These are phyloP conservation scores for Coemansia sp. DNA, from an alignment of 192 early-diverging fungal genomes.

Conservation along the genomic window DNA sequence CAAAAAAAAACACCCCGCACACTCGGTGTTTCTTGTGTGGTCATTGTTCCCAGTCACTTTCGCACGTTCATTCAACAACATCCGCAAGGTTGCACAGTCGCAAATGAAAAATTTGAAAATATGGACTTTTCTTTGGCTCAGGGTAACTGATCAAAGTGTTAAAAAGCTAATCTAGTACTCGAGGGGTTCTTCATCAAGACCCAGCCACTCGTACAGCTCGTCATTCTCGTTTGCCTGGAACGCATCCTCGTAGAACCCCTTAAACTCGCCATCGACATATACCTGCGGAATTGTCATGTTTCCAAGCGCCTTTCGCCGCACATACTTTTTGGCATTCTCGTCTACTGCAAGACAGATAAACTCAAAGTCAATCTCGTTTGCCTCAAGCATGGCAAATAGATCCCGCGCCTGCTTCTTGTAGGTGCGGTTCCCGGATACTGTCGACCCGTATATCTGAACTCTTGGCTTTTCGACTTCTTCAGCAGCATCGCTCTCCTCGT, in stretches of 20 bases:
- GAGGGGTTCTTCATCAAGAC: slow-evolving; percentile 53
- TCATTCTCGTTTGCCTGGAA: slow-evolving; percentile 51
- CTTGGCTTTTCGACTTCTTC: slow-evolving; percentile 27
- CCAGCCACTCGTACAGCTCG: slow-evolving; percentile 51
- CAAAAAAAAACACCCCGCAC: too few species aligned
- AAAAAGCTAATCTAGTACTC: slow-evolving; percentile 19
- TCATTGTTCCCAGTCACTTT: too few species aligned
- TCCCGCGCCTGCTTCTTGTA: slow-evolving; percentile 49
- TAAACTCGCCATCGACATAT: slow-evolving; percentile 53
- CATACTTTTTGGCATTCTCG: slow-evolving; percentile 51
- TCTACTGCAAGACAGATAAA: slow-evolving; percentile 54
- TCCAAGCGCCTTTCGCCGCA: slow-evolving; percentile 52
- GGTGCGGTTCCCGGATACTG: slow-evolving; percentile 47
- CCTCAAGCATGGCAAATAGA: slow-evolving; percentile 50
- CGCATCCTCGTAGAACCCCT: slow-evolving; percentile 50
- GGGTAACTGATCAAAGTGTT: too few species aligned
- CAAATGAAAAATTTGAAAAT: too few species aligned
- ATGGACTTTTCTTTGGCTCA: too few species aligned
- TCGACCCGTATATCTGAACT: slow-evolving; percentile 51
- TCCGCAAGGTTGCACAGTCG: too few species aligned
- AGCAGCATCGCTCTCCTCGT: neutral
- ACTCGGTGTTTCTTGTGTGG: too few species aligned
- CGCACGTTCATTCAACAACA: too few species aligned
- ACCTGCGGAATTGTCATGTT: slow-evolving; percentile 54
- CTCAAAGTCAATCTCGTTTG: slow-evolving; percentile 54